phyloP scores from a whole-genome alignment of 1,284 basidiomycete genomes.

The Phylloboletellus chloephorus region DNA sequence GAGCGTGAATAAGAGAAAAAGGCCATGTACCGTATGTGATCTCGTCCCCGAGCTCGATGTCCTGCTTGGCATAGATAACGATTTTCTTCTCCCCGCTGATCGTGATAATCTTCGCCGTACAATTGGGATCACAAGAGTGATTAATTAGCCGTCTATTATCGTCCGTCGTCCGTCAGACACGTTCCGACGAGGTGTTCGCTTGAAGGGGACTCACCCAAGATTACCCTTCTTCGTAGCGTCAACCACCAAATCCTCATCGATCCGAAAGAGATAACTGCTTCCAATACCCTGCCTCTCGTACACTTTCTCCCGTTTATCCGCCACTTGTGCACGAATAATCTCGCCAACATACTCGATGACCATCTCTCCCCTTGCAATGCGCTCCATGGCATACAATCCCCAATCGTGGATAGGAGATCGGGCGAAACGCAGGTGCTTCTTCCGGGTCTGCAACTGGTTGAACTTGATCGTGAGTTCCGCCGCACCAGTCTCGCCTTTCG shows the following conservation, averaged over 20 bases:
- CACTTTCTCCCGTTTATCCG: slow-evolving; percentile 93
- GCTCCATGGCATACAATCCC: slow-evolving; percentile 94
- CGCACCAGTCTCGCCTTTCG: slow-evolving; percentile 65
- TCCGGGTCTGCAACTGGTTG: slow-evolving; percentile 95
- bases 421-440: slow-evolving; percentile 96
- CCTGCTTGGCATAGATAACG: slow-evolving; percentile 95
- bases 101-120: slow-evolving; percentile 97
- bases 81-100: slow-evolving; percentile 99
- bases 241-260: slow-evolving; percentile 89
- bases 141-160: slow-evolving; percentile 80
- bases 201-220: slow-evolving; percentile 67
- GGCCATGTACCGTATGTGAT: slow-evolving; percentile 77
- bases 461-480: slow-evolving; percentile 82
- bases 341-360: slow-evolving; percentile 99
- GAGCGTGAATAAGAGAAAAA: slow-evolving; percentile 7
- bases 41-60: slow-evolving; percentile 91
- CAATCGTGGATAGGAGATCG: slow-evolving; percentile 97
- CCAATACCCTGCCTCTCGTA: slow-evolving; percentile 96
- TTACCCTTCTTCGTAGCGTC: slow-evolving; percentile 99
- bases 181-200: slow-evolving; percentile 1
- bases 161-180: slow-evolving; percentile 13
- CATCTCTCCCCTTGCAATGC: slow-evolving; percentile 93
- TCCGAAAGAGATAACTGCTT: slow-evolving; percentile 89
- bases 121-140: slow-evolving; percentile 96
- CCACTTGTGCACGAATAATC: slow-evolving; percentile 90